A percentile compares a stretch with the other conserved stretches of the same genome.
Conservation (phyloP, 768 basidiomycete species). For the Leccinum disarticulatum region DNA sequence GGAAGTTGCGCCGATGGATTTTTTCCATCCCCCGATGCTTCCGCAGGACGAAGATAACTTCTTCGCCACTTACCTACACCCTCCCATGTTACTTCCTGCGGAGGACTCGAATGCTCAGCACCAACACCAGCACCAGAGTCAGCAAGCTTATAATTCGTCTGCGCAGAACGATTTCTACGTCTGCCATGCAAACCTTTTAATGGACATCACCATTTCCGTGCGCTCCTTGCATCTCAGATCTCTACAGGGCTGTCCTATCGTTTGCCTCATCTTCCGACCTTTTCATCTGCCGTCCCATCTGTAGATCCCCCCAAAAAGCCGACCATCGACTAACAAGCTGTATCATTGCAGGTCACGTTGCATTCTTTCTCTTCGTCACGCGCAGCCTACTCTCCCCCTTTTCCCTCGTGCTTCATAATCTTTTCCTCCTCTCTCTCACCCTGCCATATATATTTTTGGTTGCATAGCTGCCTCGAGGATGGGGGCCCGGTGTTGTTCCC, state of each 20-base stretch:
- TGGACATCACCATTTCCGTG: constrained; percentile 3
- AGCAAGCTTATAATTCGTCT: constrained; percentile 13
- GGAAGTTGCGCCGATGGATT: too few relatives aligned
- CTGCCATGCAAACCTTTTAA: constrained; percentile 36
- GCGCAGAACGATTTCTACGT: constrained; percentile 34
- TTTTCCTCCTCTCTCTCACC: constrained; percentile 18
- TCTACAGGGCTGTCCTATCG: constrained; percentile 4
- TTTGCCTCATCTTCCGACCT: neutral
- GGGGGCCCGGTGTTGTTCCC: constrained; percentile 7
- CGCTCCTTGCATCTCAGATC: constrained; percentile 7
- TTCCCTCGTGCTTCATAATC: neutral
- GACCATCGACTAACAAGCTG: constrained; percentile 7
- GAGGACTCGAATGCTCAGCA: too few relatives aligned
- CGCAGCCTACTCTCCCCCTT: neutral
- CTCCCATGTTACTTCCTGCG: too few relatives aligned
- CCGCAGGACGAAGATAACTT: too few relatives aligned
- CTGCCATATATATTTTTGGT: constrained; percentile 32
- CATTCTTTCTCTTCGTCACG: constrained; percentile 6
- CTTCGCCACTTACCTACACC: too few relatives aligned
- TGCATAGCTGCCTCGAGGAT: constrained; percentile 20
- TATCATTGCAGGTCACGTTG: constrained; percentile 19
- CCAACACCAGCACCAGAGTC: too few relatives aligned
- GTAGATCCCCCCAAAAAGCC: constrained; percentile 23
- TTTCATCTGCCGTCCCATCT: constrained; percentile 5
- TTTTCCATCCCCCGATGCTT: too few relatives aligned